Evolutionary conservation across 2,329 filamentous ascomycete genomes (phyloP).

Genomic region (Ophidiomyces ophidiicola): DNA sequence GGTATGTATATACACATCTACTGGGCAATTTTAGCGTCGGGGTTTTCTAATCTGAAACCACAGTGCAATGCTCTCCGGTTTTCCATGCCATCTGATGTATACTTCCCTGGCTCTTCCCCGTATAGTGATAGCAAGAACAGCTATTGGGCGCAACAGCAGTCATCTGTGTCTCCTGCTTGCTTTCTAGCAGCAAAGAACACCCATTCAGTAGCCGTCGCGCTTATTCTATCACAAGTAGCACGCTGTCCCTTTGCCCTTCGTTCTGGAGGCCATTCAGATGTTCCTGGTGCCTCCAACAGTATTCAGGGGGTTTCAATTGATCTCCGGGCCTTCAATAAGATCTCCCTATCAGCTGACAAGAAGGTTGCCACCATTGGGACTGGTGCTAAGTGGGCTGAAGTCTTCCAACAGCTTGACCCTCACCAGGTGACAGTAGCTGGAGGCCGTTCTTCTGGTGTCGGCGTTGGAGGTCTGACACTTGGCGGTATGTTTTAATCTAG

Average conservation of each 20-base stretch:
- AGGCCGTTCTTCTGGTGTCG: slow-evolving; percentile 23
- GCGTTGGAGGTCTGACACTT: slow-evolving; percentile 21
- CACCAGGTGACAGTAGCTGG: slow-evolving; percentile 25
- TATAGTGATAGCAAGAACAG: slow-evolving; percentile 8
- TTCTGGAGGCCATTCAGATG: slow-evolving; percentile 39
- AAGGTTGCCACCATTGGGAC: slow-evolving; percentile 23
- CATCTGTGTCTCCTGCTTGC: slow-evolving; percentile 24
- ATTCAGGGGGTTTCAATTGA: slow-evolving; percentile 30
- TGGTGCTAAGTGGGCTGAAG: slow-evolving; percentile 26
- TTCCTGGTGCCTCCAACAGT: slow-evolving; percentile 37
- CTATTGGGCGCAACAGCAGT: slow-evolving; percentile 29
- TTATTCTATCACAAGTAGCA: slow-evolving; percentile 24
- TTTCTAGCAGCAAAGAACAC: slow-evolving; percentile 24
- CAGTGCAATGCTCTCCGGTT: slow-evolving; percentile 7
- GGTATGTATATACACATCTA: too few relatives aligned
- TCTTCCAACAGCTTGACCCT: slow-evolving; percentile 25
- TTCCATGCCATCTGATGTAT: slow-evolving; percentile 5
- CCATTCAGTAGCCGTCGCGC: slow-evolving; percentile 23
- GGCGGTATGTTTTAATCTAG: slow-evolving; percentile 14
- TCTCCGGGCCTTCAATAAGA: slow-evolving; percentile 22
- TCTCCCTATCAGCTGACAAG: slow-evolving; percentile 22
- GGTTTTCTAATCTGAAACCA: too few relatives aligned
- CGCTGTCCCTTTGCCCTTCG: slow-evolving; percentile 43
- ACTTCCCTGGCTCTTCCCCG: slow-evolving; percentile 5
- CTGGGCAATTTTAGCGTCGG: too few relatives aligned